Percentiles rank a stretch among this genome's conserved stretches.
phyloP scores from a whole-genome alignment of 371 early-diverging fungal genomes.

The Rhizopus stolonifer region DNA sequence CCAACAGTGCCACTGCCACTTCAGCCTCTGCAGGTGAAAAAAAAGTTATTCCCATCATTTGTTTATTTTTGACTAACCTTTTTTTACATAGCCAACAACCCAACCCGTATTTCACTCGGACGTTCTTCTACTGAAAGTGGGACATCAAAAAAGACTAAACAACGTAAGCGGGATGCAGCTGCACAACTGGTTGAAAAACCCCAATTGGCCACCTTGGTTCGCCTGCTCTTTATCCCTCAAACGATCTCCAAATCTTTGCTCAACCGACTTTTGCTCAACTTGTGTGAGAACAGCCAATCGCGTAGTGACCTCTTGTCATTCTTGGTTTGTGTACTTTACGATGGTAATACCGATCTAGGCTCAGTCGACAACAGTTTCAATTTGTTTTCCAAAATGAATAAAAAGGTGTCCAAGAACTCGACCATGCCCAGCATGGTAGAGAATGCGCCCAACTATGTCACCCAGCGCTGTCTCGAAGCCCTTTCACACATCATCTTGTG shows the following conservation, averaged over 20 bases:
- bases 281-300: constrained; percentile 89
- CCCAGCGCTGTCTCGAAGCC: constrained; percentile 85
- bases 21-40: no score
- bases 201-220: constrained; percentile 79
- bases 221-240: constrained; percentile 84
- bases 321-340: constrained; percentile 83
- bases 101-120: constrained; percentile 4
- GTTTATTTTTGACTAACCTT: no score
- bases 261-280: constrained; percentile 74
- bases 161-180: constrained; percentile 54
- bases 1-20: constrained; percentile 21
- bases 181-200: constrained; percentile 83
- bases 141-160: constrained; percentile 43
- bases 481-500: constrained; percentile 70
- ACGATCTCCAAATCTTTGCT: constrained; percentile 69
- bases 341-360: constrained; percentile 76
- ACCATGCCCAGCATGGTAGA: constrained; percentile 25
- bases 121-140: constrained; percentile 14
- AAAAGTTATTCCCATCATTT: no score
- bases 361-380: constrained; percentile 80
- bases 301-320: constrained; percentile 83
- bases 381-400: constrained; percentile 60
- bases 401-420: constrained; percentile 1
- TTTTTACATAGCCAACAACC: neutral
- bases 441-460: constrained; percentile 78